Conservation (phyloP, 495 filamentous ascomycete genomes). For the Neurospora tetraspora region DNA sequence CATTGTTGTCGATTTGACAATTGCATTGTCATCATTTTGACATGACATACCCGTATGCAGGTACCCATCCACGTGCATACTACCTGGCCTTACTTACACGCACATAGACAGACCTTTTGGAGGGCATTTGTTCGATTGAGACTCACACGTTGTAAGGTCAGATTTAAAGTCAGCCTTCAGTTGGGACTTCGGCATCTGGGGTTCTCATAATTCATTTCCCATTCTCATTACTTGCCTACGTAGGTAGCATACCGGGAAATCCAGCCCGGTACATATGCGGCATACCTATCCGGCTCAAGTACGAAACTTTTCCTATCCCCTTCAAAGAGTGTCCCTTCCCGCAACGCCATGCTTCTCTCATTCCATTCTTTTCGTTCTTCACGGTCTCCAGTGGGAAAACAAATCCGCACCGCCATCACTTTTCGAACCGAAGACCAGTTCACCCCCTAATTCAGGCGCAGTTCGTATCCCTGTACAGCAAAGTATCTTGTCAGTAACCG, state of each 20-base stretch:
- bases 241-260: not conserved
- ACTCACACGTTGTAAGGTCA: too few species aligned
- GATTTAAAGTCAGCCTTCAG: not conserved
- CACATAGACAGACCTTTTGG: too few species aligned
- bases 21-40: not conserved
- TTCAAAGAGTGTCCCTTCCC: not conserved
- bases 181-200: not conserved
- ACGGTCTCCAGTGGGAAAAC: not conserved
- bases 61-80: not conserved
- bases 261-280: not conserved
- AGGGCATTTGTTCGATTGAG: too few species aligned
- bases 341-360: not conserved
- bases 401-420: not conserved
- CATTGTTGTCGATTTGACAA: too few species aligned
- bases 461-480: not conserved
- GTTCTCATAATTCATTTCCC: not conserved
- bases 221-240: not conserved
- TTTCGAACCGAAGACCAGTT: not conserved
- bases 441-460: not conserved
- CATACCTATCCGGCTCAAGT: not conserved
- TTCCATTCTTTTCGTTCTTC: not conserved
- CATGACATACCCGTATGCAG: not conserved
- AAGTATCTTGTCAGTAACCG: not conserved
- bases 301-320: not conserved
- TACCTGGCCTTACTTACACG: not conserved